A percentile compares a stretch with the other conserved stretches of the same genome.
Evolutionary conservation across 345 rosid genomes (phyloP).

Genomic region (Sisymbrium irio): DNA sequence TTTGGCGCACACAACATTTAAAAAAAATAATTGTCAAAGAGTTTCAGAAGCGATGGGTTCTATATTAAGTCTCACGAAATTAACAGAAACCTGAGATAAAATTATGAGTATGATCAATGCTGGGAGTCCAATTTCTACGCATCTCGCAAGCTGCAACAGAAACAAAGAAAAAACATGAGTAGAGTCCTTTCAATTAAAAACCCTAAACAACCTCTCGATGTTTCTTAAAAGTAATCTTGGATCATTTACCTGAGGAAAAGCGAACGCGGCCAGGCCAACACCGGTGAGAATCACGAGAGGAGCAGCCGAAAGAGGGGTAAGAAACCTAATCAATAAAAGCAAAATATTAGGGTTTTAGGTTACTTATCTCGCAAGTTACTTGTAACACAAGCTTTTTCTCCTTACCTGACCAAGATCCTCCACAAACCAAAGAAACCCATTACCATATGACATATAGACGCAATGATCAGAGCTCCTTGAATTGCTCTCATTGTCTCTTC

Average conservation of each 20-base stretch:
- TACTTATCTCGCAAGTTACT: background rate
- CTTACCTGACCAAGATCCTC: conserved; percentile 65
- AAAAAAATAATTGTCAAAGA: background rate
- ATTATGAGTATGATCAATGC: conserved; percentile 62
- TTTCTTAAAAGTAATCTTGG: background rate
- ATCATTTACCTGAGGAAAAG: conserved; percentile 69
- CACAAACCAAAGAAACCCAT: conserved; percentile 85
- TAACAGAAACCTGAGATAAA: conserved; percentile 62
- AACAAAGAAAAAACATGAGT: background rate
- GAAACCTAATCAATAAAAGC: conserved; percentile 45
- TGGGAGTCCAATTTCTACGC: conserved; percentile 84
- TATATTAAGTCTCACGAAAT: background rate
- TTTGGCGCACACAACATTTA: background rate
- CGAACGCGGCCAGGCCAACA: conserved; percentile 63
- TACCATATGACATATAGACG: conserved; percentile 55
- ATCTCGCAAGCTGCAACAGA: conserved; percentile 58
- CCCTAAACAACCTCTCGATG: background rate
- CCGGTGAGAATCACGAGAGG: conserved; percentile 88
- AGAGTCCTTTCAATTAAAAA: background rate
- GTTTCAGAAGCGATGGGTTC: background rate
- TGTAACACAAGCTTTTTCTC: background rate
- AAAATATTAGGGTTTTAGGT: background rate
- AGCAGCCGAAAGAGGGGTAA: conserved; percentile 72
- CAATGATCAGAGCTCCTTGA: conserved; percentile 81
- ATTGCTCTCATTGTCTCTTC: conserved; percentile 53